These are phyloP conservation scores for Metschnikowia lochheadii DNA, from an alignment of 805 yeast species.

Conservation along the genomic window DNA sequence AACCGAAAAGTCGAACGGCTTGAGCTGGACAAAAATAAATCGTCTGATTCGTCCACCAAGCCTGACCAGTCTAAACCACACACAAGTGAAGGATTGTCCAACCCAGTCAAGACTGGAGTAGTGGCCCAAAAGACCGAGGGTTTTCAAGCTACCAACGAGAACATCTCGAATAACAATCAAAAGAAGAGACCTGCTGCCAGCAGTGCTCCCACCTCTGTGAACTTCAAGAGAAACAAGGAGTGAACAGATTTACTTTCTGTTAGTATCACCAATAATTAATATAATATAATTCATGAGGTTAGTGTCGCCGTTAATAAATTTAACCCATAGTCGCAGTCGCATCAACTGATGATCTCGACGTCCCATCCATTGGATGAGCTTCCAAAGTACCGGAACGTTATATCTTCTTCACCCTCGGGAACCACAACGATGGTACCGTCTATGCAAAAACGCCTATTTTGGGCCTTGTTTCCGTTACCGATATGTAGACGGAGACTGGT, in stretches of 20 bases:
- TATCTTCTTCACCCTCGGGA: conserved; percentile 17
- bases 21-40: conserved; percentile 21
- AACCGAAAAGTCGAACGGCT: conserved; percentile 51
- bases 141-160: neutral
- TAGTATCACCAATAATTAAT: too few relatives aligned
- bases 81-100: neutral
- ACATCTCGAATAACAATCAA: neutral
- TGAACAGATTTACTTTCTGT: neutral
- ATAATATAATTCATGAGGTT: too few relatives aligned
- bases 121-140: conserved; percentile 5
- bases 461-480: conserved; percentile 10
- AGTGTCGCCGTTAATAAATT: neutral
- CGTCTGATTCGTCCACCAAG: neutral
- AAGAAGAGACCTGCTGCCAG: neutral
- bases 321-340: neutral
- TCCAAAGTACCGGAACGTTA: conserved; percentile 10
- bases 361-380: conserved; percentile 9
- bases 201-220: conserved; percentile 3
- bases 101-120: neutral
- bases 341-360: conserved; percentile 5
- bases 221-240: conserved; percentile 5
- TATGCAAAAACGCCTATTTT: conserved; percentile 54
- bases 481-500: conserved; percentile 23
- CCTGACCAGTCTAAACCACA: neutral
- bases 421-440: conserved; percentile 54